Evolutionary conservation across 2,329 filamentous ascomycete genomes (phyloP), one percentile per base, ranked within the genome.

Genomic region (Fusarium sp.): DNA sequence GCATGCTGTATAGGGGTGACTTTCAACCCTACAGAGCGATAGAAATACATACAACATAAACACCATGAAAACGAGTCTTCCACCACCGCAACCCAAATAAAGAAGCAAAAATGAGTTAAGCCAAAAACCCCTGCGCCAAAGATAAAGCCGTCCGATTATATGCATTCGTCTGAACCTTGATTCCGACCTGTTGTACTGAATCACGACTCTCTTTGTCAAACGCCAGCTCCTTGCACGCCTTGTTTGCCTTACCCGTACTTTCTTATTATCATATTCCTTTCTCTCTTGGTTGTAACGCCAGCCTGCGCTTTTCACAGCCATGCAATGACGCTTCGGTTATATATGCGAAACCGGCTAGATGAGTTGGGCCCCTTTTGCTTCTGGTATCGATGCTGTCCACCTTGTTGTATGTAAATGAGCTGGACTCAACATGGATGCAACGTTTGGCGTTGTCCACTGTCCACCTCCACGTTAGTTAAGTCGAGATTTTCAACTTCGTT

Each of bases 121-220:
- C 38, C 62, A 62, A 61, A 77, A 71, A 49, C 76, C 70, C 61
- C 36, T 73, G 63, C 77, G 77, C 77, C 77, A 71, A 74, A 70
- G 48, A 78, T 75, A 64, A 78, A 78, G 74, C 66, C 68, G 66
- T 69, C 76, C 75, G 55, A 69, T 71, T 69, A 69, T 75, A 75
- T 78, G 75, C 70, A 72, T 71, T 67, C 66, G 58, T 65, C 60
- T 42, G 44, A 69, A 55, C 48, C 68, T 52, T 35, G 66, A 71
- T 72, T 70, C 62, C 48, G 57, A 54, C 64, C 41, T 74, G 49
- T 55, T 59, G 65, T 59, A 57, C 47, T 52, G 58, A 56, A 70
- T 45, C 56, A 70, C 58, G 71, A 38, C 69, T 48, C 45, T 70
- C 60, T 62, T 70, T 63, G 62, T 77, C 69, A 73, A 78, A 78